Base-by-base conservation (phyloP, 2,329 filamentous ascomycete genomes). In the Ceratocystis eucalypticola region DNA sequence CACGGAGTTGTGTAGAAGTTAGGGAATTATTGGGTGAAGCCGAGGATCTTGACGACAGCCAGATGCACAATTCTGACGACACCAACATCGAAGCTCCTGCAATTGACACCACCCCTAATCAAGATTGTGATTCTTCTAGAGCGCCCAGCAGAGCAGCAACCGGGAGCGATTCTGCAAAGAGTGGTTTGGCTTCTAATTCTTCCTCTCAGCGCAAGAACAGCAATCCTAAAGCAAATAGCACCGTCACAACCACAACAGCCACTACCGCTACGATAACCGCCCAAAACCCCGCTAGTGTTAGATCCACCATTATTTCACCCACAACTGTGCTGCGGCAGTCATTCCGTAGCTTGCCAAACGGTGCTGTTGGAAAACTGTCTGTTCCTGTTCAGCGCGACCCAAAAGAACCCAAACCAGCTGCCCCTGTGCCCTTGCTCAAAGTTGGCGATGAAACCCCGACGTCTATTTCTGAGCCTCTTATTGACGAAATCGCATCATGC, bases 401-500 rank as follows among this genome's bases (percentile, higher is more conserved):
- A 1, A 80, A 84, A 73, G 83, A 80, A 28, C 85, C 86, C 10
- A 91, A 90, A 71, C 94, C 93, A 37, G 84, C 91, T 10, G 95
- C 95, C 10, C 94, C 94, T 0, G 92, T 99, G 7, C 94, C 94
- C 3, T 94, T 97, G 88, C 82, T 99, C 65, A 96, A 96, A 75
- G 93, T 99, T 74, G 94, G 94, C 67, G 94, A 99, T 73, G 94
- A 99, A 78, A 96, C 91, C 1, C 90, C 92, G 1, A 96, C 91
- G 0, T 96, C 91, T 5, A 80, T 84, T 17, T 86, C 89, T 7
- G 95, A 99, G 74, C 94, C 94, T 1, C 77, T 99, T 69, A 92
- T 99, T 28, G 94, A 99, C 76, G 94, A 99, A 75, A 97, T 99
- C 71, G 92, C 94, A 15, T 96, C 92, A 2, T 99, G 94, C 74